phyloP scores from a whole-genome alignment of 192 early-diverging fungal species.

The Backusella circina region DNA sequence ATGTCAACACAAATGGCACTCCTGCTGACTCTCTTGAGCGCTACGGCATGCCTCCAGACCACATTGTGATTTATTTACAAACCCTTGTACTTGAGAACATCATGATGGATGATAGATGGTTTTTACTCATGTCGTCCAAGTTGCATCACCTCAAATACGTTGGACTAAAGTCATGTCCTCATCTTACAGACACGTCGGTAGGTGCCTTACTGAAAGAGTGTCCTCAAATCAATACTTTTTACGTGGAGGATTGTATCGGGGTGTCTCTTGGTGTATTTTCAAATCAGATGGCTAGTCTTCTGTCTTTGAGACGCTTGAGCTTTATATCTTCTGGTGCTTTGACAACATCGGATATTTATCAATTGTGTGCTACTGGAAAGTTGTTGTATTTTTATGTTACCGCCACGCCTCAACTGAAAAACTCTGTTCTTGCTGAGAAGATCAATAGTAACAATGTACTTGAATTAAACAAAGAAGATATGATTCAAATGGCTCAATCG shows the following conservation, averaged over 20 bases:
- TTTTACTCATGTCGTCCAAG: background rate
- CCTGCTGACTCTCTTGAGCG: background rate
- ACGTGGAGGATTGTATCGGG: background rate
- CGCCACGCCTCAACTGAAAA: background rate
- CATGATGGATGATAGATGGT: background rate
- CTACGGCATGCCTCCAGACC: background rate
- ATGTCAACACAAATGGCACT: background rate
- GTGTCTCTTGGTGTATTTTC: background rate
- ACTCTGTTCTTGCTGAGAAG: background rate
- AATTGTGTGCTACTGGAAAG: background rate
- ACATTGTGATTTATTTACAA: background rate
- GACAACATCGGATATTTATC: background rate
- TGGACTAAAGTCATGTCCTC: background rate
- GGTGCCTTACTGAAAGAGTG: background rate
- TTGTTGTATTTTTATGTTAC: background rate
- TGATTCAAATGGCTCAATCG: background rate
- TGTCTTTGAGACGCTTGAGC: background rate
- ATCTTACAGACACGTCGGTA: background rate
- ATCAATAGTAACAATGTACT: background rate
- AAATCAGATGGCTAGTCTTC: background rate
- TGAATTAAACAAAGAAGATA: background rate
- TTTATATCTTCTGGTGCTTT: background rate
- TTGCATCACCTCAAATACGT: background rate
- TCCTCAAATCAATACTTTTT: background rate
- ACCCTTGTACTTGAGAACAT: background rate